Evolutionary conservation across 768 basidiomycete genomes (phyloP), one percentile per base, ranked within the genome.

Genomic region (Kwoniella sp.): DNA sequence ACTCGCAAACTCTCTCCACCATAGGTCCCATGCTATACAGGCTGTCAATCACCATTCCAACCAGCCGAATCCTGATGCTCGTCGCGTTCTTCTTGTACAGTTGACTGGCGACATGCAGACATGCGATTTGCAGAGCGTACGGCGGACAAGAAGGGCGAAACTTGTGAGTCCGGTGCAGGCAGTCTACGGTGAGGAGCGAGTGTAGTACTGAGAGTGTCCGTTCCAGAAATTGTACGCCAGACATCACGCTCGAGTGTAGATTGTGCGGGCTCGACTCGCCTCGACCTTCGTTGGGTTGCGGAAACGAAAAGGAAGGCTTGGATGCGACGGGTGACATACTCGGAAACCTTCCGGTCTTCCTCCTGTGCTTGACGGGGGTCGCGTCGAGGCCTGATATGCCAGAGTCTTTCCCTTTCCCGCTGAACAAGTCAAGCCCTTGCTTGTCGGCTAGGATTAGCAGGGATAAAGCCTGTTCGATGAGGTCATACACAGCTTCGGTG

Each of bases 21-120:
- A 88, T 85, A 55, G 79, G 80, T 15, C 73, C 78, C 74, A 89
- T 89, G 22, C 84, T 83, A 27, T 79, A 76, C 58, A 90, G 84
- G 0, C 85, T 84, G 5, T 85, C 86, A n/a, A 89, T 79, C 47
- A 88, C 73, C 14, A 84, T 83, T 47, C 83, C 80, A 0, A 81
- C 83, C 46, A 89, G 80, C 37, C 80, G 79, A 5, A 83, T 80
- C 38, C 82, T 73, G 19, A 82, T 75, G 33, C 77, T 73, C 3
- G 81, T 77, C 43, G 81, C 79, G 50, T 79, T 76, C 5, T 77
- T 76, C 51, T 82, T 77, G 20, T 83, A 73, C 22, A 91, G 78
- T 57, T 83, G 80, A 53, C 81, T 81, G 3, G 85, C 85, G 19
- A 89, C 79, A 70, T 88, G 86, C 27, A 91, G 74, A 3, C 79